These are phyloP conservation scores for Rhynchosporium secalis DNA, from an alignment of 2,329 filamentous ascomycete genomes.

Conservation along the genomic window DNA sequence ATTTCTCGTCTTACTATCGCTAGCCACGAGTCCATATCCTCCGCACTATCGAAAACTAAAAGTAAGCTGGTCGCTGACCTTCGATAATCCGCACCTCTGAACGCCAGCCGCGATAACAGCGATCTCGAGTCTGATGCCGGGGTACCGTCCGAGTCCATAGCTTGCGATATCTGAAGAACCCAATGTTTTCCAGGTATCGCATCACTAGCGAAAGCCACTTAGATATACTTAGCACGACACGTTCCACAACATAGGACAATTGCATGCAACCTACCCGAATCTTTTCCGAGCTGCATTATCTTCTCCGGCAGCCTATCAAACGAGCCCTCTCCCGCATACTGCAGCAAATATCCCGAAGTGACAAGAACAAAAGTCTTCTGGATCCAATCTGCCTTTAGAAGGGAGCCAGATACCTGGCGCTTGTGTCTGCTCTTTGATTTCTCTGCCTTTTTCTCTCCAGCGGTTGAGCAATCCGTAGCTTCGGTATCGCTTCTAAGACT, in stretches of 20 bases:
- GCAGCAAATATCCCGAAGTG: constrained; percentile 68
- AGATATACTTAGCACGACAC: constrained; percentile 42
- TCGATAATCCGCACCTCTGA: constrained; percentile 55
- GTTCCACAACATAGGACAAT: neutral
- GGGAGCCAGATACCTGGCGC: constrained; percentile 40
- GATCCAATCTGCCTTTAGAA: constrained; percentile 59
- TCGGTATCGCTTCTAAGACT: constrained; percentile 43
- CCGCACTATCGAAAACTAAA: constrained; percentile 69
- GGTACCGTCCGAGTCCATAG: constrained; percentile 58
- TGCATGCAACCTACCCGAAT: constrained; percentile 49
- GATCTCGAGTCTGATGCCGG: constrained; percentile 56
- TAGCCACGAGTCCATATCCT: constrained; percentile 78
- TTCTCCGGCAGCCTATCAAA: constrained; percentile 75
- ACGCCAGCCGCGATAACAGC: constrained; percentile 63
- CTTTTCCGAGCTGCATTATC: constrained; percentile 67
- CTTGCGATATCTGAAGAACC: constrained; percentile 74
- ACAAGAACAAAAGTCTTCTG: constrained; percentile 72
- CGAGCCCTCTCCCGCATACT: constrained; percentile 70
- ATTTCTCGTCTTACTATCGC: constrained; percentile 67
- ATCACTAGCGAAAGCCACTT: constrained; percentile 78
- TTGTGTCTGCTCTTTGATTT: constrained; percentile 46
- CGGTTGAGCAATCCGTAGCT: constrained; percentile 20
- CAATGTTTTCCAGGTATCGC: constrained; percentile 77
- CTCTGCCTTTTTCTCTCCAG: constrained; percentile 41
- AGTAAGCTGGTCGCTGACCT: constrained; percentile 64